Evolutionary conservation across 305 asterid species (phyloP), one percentile per base, ranked within the genome.

Genomic region (Solanum hybrid): DNA sequence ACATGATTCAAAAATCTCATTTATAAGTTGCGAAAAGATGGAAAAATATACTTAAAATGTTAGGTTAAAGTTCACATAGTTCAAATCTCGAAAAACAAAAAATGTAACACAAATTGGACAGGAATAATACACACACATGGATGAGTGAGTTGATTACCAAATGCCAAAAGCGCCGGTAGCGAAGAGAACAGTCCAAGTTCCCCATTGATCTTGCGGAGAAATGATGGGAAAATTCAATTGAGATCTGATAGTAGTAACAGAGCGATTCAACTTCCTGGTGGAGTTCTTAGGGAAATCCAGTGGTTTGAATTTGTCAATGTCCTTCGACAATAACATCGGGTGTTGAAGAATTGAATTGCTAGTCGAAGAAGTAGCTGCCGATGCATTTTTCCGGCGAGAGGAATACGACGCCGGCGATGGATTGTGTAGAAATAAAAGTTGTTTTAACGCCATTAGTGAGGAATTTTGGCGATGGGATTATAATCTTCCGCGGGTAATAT

Each of bases 151-250:
- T 12, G n/a, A 71, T 91, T 94, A 96, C 98, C 99, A 96, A 91
- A 95, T 95, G 79, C 98, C 98, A 77, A 95, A 93, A 87, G 98
- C 91, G 89, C 95, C 97, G 86, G 95, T 93, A 66, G 95, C 94
- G 35, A 96, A 93, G 75, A 95, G 99, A 90, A 96, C 95, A 77
- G 99, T 92, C 99, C 99, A 95, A 19, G 93, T 88, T 29, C 97
- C 99, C 99, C 99, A 96, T 14, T 94, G 95, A 89, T 96, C 99
- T 80, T 93, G 92, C 4, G 99, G 95, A 82, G 99, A 94, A 90
- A 96, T 93, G 11, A 95, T 31, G 0, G 99, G 94, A 12, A 93
- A 91, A 87, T 85, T 94, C 87, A 92, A 90, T 4, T 90, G 93
- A 13, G 95, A 92, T 7, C 89, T 90, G 75, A 92, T 90, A 9